Conservation (phyloP, 768 basidiomycete species). For the Podaxis carcinomalis region DNA sequence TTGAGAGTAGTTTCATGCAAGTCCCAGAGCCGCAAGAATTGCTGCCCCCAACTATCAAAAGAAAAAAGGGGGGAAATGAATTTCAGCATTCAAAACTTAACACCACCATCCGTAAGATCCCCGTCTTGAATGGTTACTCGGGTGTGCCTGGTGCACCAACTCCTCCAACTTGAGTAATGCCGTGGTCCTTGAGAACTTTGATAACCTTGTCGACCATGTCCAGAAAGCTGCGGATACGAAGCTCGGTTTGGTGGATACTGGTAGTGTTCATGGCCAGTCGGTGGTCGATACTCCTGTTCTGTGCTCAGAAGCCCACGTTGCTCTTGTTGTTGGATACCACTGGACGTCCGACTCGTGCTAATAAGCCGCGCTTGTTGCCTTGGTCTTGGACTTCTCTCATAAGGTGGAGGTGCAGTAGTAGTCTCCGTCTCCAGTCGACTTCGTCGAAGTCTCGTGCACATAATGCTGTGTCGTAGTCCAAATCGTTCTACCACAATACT, state of each 20-base stretch:
- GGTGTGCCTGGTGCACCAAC: background rate
- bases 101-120: background rate
- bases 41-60: slow-evolving; percentile 18
- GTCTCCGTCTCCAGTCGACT: slow-evolving; percentile 84
- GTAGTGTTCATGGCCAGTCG: background rate
- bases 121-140: background rate
- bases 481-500: slow-evolving; percentile 48
- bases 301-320: background rate
- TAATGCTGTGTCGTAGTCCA: slow-evolving; percentile 74
- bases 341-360: background rate
- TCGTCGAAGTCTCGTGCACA: slow-evolving; percentile 81
- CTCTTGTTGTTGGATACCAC: background rate
- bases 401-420: background rate
- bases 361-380: background rate
- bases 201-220: background rate
- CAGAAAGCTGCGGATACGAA: background rate
- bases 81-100: background rate
- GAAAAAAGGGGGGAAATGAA: no score
- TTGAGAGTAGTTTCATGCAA: no score
- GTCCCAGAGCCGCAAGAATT: background rate
- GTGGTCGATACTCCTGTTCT: background rate
- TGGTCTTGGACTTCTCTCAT: background rate
- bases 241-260: slow-evolving; percentile 3
- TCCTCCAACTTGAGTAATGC: background rate
- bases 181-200: background rate